These are phyloP conservation scores for Acrodontium crateriforme DNA, from an alignment of 2,329 filamentous ascomycete species.

Conservation along the genomic window DNA sequence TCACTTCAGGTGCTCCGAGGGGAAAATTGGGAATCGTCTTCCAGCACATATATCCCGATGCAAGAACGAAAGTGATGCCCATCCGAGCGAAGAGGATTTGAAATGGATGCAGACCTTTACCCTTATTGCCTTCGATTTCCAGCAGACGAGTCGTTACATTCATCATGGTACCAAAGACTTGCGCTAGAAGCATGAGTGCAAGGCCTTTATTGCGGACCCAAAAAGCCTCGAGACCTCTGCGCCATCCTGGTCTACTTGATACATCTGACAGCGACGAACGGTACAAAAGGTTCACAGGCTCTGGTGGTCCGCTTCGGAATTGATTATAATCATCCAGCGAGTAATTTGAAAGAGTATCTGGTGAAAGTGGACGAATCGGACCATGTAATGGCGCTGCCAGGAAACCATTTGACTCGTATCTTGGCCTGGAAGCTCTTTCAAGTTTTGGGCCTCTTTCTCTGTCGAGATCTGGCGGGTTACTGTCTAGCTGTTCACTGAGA, in stretches of 20 bases:
- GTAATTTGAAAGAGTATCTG: slow-evolving; percentile 29
- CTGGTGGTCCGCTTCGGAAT: slow-evolving; percentile 9
- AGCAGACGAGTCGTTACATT: slow-evolving; percentile 67
- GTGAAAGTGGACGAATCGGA: slow-evolving; percentile 26
- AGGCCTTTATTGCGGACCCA: slow-evolving; percentile 60
- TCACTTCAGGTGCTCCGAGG: slow-evolving; percentile 52
- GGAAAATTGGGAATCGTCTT: slow-evolving; percentile 54
- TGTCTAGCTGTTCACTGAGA: too few relatives aligned
- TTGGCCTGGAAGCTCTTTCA: background rate
- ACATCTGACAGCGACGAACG: slow-evolving; percentile 1
- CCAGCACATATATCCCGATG: slow-evolving; percentile 61
- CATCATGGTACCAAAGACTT: slow-evolving; percentile 76
- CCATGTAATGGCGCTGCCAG: slow-evolving; percentile 15
- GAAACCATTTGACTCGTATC: slow-evolving; percentile 9
- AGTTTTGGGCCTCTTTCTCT: too few relatives aligned
- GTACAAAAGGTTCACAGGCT: background rate
- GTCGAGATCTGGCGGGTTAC: too few relatives aligned
- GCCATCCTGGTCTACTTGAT: slow-evolving; percentile 7
- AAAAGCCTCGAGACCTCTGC: slow-evolving; percentile 21
- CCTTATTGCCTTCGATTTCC: slow-evolving; percentile 52
- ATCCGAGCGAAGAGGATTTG: slow-evolving; percentile 75
- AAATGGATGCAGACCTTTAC: slow-evolving; percentile 63
- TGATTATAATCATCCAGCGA: slow-evolving; percentile 21
- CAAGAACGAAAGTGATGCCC: slow-evolving; percentile 54
- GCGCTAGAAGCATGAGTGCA: slow-evolving; percentile 56